phyloP scores from a whole-genome alignment of 1,139 yeast genomes.

The Pichia sp. region DNA sequence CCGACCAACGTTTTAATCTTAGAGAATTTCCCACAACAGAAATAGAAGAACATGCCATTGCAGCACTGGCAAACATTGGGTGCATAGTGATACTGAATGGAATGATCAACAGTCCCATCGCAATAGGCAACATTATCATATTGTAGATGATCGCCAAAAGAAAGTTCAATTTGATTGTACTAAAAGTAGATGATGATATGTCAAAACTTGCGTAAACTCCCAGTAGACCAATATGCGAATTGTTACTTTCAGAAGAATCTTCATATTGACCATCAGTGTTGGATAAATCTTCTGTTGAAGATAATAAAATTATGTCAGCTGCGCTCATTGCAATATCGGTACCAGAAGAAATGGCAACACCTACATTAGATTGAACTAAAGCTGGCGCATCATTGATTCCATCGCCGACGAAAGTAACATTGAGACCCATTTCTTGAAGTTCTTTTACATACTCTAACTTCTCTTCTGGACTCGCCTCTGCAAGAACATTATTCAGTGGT shows the following conservation, averaged over 20 bases:
- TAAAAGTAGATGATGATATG: constrained; percentile 66
- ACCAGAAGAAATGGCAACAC: constrained; percentile 88
- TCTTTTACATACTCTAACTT: constrained; percentile 65
- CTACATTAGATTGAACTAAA: constrained; percentile 79
- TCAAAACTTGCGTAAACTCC: constrained; percentile 74
- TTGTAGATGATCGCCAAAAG: constrained; percentile 86
- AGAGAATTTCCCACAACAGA: constrained; percentile 85
- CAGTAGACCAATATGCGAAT: constrained; percentile 34
- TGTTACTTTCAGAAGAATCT: background rate
- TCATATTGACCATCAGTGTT: background rate
- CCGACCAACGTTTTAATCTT: constrained; percentile 58
- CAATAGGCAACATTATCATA: constrained; percentile 84
- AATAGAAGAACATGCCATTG: constrained; percentile 91
- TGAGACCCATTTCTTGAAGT: constrained; percentile 41
- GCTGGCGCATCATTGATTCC: constrained; percentile 91
- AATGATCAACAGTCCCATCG: constrained; percentile 80
- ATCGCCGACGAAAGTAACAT: constrained; percentile 89
- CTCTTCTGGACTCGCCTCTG: constrained; percentile 73
- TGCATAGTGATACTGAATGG: constrained; percentile 77
- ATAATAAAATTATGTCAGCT: constrained; percentile 81
- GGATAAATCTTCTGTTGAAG: constrained; percentile 17
- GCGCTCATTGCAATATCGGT: constrained; percentile 96
- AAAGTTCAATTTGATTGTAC: constrained; percentile 74
- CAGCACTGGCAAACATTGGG: constrained; percentile 88
- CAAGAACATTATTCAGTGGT: constrained; percentile 58